phyloP scores from a whole-genome alignment of 1,284 basidiomycete species.

The Bjerkandera adusta region DNA sequence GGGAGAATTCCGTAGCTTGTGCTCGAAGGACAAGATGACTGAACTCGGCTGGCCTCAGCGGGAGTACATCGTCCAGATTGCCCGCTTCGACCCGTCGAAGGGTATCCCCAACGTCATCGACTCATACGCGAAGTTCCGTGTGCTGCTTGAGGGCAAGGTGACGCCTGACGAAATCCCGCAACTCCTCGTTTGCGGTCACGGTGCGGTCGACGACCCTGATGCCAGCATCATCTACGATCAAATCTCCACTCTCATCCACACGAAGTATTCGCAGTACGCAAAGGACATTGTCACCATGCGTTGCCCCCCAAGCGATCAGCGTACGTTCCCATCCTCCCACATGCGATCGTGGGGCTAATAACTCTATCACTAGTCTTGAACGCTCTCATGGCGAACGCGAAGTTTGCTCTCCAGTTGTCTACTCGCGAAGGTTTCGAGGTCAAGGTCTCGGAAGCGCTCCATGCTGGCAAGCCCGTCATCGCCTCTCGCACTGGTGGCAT shows the following conservation, averaged over 20 bases:
- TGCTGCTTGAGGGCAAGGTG: slow-evolving; percentile 51
- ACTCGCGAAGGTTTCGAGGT: slow-evolving; percentile 90
- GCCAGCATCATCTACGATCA: slow-evolving; percentile 85
- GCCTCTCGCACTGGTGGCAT: slow-evolving; percentile 84
- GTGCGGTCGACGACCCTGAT: slow-evolving; percentile 84
- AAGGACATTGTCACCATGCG: slow-evolving; percentile 79
- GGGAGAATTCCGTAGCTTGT: slow-evolving; percentile 77
- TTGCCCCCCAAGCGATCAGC: slow-evolving; percentile 75
- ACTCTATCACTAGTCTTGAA: slow-evolving; percentile 59
- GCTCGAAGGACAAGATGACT: slow-evolving; percentile 73
- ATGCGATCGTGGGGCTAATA: not conserved
- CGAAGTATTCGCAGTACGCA: slow-evolving; percentile 53
- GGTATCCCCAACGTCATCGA: slow-evolving; percentile 83
- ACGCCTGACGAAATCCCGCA: slow-evolving; percentile 65
- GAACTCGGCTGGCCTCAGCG: slow-evolving; percentile 78
- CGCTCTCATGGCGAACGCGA: slow-evolving; percentile 72
- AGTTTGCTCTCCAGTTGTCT: slow-evolving; percentile 76
- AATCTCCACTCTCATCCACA: slow-evolving; percentile 55
- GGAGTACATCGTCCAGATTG: slow-evolving; percentile 82
- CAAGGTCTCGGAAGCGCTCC: slow-evolving; percentile 88
- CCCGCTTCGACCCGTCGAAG: slow-evolving; percentile 77
- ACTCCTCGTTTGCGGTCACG: slow-evolving; percentile 83
- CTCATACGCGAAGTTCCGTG: slow-evolving; percentile 78
- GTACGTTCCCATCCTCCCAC: slow-evolving; percentile 42
- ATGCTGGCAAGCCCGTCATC: slow-evolving; percentile 81